These are phyloP conservation scores for Cryptosporidium bovis DNA, from an alignment of 169 alveolate species.

Conservation along the genomic window DNA sequence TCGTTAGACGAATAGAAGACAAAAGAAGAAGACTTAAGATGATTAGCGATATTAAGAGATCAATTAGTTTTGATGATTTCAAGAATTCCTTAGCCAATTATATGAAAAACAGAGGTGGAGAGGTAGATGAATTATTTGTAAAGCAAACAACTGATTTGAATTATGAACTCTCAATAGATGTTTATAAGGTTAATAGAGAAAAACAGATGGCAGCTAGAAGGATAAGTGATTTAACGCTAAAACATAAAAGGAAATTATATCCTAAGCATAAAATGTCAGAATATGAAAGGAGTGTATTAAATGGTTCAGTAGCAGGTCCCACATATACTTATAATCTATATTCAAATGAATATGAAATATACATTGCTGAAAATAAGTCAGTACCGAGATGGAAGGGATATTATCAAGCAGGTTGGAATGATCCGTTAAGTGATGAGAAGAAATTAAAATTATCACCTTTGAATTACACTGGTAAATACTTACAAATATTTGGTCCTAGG, in stretches of 20 bases:
- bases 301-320: conserved; percentile 4
- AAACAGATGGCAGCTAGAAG: background rate
- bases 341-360: background rate
- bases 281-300: conserved; percentile 17
- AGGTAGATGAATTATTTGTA: background rate
- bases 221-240: background rate
- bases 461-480: conserved; percentile 16
- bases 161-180: background rate
- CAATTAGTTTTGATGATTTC: background rate
- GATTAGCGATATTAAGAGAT: background rate
- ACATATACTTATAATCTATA: background rate
- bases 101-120: background rate
- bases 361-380: background rate
- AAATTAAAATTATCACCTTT: conserved; percentile 3
- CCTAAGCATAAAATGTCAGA: conserved; percentile 6
- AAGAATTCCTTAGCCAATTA: background rate
- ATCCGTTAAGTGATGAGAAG: conserved; percentile 2
- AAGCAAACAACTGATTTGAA: background rate
- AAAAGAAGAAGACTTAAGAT: background rate
- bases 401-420: conserved; percentile 37
- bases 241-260: background rate
- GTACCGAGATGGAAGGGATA: conserved; percentile 56
- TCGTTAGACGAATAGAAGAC: background rate
- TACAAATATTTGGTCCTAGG: conserved; percentile 68
- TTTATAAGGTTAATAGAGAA: conserved; percentile 14